Evolutionary conservation across 2,329 filamentous ascomycete species (phyloP), one percentile per base, ranked within the genome.

Genomic region (Alternaria brassicicola): DNA sequence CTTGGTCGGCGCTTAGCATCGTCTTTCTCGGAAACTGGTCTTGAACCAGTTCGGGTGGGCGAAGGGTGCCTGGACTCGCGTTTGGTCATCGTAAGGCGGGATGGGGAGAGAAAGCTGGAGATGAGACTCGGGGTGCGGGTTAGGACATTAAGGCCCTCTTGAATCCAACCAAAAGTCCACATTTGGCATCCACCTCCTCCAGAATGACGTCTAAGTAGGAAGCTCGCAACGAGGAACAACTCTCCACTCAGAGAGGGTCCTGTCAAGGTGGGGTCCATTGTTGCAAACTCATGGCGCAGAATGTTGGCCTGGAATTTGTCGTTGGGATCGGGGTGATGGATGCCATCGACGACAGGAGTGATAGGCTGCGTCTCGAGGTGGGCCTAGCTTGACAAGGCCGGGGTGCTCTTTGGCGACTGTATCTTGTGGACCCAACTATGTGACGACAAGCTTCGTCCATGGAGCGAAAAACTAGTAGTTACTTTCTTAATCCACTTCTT

Each of bases 1-100:
- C 43, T 57, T 5, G 62, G 39, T 21, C 38, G 55, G n/a, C 41
- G 39, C 13, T 39, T 51, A 41, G 53, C 39, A 12, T 49, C 36
- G 7, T 59, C 50, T 17, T 55, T 53, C 15, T 60, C 47, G 2
- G 57, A 58, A 33, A 36, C 23, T 50, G 26, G 50, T 3, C 28
- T 38, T 31, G 57, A 54, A 17, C 19, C 33, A 33, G 50, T 51
- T 25, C 25, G 61, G 41, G 53, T 25, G 26, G 61, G 51, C n/a
- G 58, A 65, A 25, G n/a, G 7, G 12, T 42, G 33, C 28, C 54
- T 57, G 43, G 61, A 59, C 39, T 64, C 54, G 51, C 49, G 46
- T 47, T 59, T 47, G 52, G 38, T 52, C 42, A 55, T 59, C 15
- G 41, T 43, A n/a, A 21, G 25, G 25, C 23, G 39, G 33, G 21